phyloP scores from a whole-genome alignment of 495 filamentous ascomycete genomes.

The Tuber borchii region DNA sequence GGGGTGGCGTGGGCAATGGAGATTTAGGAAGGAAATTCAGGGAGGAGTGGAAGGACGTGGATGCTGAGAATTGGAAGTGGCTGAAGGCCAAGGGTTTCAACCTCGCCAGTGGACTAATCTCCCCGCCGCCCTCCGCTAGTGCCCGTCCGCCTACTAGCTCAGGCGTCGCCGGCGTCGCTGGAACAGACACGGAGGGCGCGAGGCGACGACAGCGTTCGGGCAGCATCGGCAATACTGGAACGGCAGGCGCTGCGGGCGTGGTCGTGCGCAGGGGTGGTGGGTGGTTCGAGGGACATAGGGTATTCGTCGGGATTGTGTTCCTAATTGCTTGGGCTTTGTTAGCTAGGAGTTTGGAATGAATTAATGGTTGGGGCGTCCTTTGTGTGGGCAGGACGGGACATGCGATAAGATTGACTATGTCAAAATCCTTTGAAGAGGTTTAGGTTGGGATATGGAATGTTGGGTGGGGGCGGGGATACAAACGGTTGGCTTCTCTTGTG shows the following conservation, averaged over 20 bases:
- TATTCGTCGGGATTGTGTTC: constrained; percentile 59
- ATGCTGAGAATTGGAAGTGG: constrained; percentile 90
- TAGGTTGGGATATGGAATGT: neutral
- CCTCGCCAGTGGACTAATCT: constrained; percentile 61
- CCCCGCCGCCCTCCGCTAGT: constrained; percentile 44
- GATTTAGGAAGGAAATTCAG: constrained; percentile 89
- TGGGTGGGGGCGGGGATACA: neutral
- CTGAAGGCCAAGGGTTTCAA: constrained; percentile 79
- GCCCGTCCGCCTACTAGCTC: constrained; percentile 33
- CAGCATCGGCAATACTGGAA: constrained; percentile 53
- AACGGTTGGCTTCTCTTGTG: neutral
- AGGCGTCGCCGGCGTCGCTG: constrained; percentile 59
- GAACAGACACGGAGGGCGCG: constrained; percentile 51
- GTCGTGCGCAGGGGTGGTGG: constrained; percentile 73
- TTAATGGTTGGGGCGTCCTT: neutral
- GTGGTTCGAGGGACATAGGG: constrained; percentile 71
- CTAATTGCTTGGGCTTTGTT: constrained; percentile 75
- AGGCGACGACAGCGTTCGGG: constrained; percentile 15
- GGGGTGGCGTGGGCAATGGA: constrained; percentile 63
- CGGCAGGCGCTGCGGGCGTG: constrained; percentile 60
- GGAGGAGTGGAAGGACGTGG: constrained; percentile 81
- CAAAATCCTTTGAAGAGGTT: neutral
- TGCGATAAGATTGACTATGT: neutral
- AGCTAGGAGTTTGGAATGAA: constrained; percentile 57
- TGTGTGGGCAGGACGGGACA: neutral